These are phyloP conservation scores for Pichia sp. DNA, from an alignment of 1,139 yeast species.

Conservation along the genomic window DNA sequence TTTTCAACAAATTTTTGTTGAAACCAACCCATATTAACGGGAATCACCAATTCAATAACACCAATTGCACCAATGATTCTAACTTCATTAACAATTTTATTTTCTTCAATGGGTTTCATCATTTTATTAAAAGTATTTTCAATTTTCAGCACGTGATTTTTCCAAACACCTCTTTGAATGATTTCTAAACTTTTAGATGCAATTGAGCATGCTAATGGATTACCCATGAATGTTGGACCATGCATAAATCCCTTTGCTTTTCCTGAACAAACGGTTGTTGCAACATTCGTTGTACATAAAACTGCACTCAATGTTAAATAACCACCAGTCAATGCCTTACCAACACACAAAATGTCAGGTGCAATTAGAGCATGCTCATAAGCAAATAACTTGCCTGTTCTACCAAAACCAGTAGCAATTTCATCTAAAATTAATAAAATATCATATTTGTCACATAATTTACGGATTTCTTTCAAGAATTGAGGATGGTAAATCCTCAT, in stretches of 20 bases:
- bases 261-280: slow-evolving; percentile 10
- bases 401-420: slow-evolving; percentile 58
- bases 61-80: slow-evolving; percentile 32
- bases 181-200: slow-evolving; percentile 15
- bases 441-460: slow-evolving; percentile 48
- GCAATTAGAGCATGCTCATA: slow-evolving; percentile 37
- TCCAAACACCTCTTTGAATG: slow-evolving; percentile 10
- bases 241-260: slow-evolving; percentile 16
- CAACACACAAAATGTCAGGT: slow-evolving; percentile 38
- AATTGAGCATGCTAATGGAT: slow-evolving; percentile 14
- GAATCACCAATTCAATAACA: slow-evolving; percentile 24
- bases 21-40: slow-evolving; percentile 21
- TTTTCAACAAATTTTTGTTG: slow-evolving; percentile 11
- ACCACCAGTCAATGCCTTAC: slow-evolving; percentile 37
- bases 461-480: slow-evolving; percentile 28
- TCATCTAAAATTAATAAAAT: slow-evolving; percentile 49
- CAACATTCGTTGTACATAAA: slow-evolving; percentile 12
- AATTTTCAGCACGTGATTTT: slow-evolving; percentile 9
- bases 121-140: slow-evolving; percentile 2
- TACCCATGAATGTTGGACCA: slow-evolving; percentile 18
- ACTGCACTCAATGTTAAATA: slow-evolving; percentile 20
- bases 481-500: slow-evolving; percentile 18
- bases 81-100: slow-evolving; percentile 10
- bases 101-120: background rate
- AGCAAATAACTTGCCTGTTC: slow-evolving; percentile 43